Conservation (phyloP, 257 asterid genomes). For the Striga asiatica region DNA sequence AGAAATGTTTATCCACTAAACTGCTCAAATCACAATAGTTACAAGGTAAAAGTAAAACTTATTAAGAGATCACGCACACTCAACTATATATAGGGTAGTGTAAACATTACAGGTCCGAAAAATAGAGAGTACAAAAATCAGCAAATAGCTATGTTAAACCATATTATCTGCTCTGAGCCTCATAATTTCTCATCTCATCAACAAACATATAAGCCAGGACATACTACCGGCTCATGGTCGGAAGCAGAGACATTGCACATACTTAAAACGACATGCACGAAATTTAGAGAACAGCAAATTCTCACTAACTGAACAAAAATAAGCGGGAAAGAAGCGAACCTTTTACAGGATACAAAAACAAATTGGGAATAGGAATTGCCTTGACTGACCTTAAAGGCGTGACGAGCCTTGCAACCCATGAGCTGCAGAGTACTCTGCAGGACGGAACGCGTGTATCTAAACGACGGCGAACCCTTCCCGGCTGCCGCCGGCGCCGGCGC, state of each 20-base stretch:
- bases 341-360: background rate
- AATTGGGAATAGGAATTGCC: background rate
- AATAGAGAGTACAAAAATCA: background rate
- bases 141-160: background rate
- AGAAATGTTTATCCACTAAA: background rate
- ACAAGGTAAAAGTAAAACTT: background rate
- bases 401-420: slow-evolving; percentile 98
- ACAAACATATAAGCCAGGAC: background rate
- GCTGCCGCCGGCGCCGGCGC: too few species aligned
- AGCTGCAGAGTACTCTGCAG: slow-evolving; percentile 91
- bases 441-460: slow-evolving; percentile 89
- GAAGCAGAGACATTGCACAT: background rate
- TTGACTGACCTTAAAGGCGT: slow-evolving; percentile 77
- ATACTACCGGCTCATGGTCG: background rate
- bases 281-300: background rate
- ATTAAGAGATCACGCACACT: background rate
- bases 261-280: slow-evolving; percentile 13
- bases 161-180: background rate
- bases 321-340: background rate
- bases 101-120: slow-evolving; percentile 2
- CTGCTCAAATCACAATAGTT: slow-evolving; percentile 2
- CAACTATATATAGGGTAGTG: background rate
- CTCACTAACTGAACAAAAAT: background rate
- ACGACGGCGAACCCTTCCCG: too few species aligned
- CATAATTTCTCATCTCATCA: background rate